Conservation (phyloP, 176 grass and related monocot species). For the Aegilops sharonensis region DNA sequence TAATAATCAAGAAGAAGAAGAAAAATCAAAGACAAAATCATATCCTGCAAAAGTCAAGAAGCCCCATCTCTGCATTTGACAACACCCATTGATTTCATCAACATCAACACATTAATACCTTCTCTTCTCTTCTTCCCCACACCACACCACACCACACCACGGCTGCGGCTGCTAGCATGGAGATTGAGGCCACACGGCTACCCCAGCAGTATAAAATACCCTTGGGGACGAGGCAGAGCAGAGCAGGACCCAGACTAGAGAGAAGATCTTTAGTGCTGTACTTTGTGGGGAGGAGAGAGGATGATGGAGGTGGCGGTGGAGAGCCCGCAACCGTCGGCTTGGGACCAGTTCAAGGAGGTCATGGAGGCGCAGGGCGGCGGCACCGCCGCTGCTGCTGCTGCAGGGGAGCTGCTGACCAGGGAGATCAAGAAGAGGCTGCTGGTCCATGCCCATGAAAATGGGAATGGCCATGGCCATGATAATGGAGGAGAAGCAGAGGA, state of each 20-base stretch:
- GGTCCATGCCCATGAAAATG: neutral
- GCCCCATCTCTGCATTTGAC: neutral
- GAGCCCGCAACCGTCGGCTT: neutral
- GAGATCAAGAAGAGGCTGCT: constrained; percentile 29
- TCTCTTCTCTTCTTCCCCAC: neutral
- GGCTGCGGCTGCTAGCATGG: neutral
- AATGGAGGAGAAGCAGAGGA: neutral
- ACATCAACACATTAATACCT: neutral
- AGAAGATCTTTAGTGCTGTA: neutral
- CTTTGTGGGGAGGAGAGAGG: neutral
- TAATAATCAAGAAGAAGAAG: too few relatives aligned
- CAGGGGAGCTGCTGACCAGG: constrained; percentile 35
- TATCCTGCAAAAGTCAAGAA: neutral
- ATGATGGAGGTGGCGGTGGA: constrained; percentile 57
- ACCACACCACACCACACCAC: neutral
- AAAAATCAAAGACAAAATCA: too few relatives aligned
- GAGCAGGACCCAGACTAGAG: neutral
- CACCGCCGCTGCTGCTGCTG: neutral
- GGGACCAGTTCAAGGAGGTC: constrained; percentile 37
- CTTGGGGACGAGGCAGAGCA: neutral
- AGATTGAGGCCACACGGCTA: neutral
- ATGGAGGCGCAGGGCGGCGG: constrained; percentile 26
- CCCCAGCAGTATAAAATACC: neutral
- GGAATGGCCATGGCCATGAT: neutral
- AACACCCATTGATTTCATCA: neutral